A percentile compares a stretch with the other conserved stretches of the same genome.
These are phyloP conservation scores for Pigoraptor vietnamica DNA, from an alignment of 78 protist species.

Conservation along the genomic window DNA sequence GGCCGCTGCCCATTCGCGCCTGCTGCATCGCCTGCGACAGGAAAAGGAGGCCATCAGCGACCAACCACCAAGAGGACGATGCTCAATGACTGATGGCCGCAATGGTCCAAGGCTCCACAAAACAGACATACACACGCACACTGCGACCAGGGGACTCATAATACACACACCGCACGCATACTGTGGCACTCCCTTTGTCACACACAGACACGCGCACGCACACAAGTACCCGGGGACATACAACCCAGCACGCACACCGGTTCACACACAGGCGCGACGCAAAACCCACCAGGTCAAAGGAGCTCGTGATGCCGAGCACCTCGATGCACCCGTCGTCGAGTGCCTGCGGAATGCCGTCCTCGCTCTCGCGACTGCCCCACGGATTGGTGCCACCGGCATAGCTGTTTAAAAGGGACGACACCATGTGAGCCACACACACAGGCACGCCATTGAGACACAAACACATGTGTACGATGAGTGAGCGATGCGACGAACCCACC, in stretches of 20 bases:
- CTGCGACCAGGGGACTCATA: too few species aligned
- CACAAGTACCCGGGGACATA: neutral
- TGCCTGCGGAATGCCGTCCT: neutral
- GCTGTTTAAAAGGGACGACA: too few species aligned
- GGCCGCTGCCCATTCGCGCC: neutral
- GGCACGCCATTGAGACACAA: neutral
- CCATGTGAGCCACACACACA: too few species aligned
- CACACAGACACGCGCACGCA: constrained; percentile 1
- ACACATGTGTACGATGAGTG: neutral
- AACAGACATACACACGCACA: too few species aligned
- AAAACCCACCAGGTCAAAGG: neutral
- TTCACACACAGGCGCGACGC: neutral
- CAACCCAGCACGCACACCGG: neutral
- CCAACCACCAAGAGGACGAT: too few species aligned
- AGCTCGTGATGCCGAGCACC: neutral
- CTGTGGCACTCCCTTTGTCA: neutral
- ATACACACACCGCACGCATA: neutral
- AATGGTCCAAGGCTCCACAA: too few species aligned
- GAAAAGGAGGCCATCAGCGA: neutral
- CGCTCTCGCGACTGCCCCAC: neutral
- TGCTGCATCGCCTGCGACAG: constrained; percentile 3
- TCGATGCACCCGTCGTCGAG: neutral
- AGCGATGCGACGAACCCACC: too few species aligned
- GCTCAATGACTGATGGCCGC: neutral
- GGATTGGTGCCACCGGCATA: constrained; percentile 1